Evolutionary conservation across 2,329 filamentous ascomycete genomes (phyloP).

Genomic region (Esteya vermicola): DNA sequence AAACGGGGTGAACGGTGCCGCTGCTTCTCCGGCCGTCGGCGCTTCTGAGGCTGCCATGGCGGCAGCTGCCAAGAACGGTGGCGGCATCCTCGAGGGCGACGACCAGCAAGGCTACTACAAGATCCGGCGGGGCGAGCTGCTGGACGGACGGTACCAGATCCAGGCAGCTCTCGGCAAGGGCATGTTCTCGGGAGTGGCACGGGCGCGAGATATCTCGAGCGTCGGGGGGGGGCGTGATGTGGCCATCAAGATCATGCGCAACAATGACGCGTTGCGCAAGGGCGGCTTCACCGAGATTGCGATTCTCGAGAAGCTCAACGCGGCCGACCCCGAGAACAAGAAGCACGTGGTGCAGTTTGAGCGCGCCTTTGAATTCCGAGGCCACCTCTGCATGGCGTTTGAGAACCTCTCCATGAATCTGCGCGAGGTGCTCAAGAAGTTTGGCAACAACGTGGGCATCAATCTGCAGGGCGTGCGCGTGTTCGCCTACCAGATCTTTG

Average conservation of each 20-base stretch:
- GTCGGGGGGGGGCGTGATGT: slow-evolving; percentile 52
- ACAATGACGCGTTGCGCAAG: slow-evolving; percentile 85
- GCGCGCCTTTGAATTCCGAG: slow-evolving; percentile 82
- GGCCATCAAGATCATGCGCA: slow-evolving; percentile 94
- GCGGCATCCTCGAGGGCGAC: slow-evolving; percentile 79
- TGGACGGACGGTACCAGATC: slow-evolving; percentile 81
- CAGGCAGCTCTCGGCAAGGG: slow-evolving; percentile 79
- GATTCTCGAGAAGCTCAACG: slow-evolving; percentile 76
- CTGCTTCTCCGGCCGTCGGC: too few species aligned
- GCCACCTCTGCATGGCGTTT: slow-evolving; percentile 91
- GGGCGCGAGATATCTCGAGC: slow-evolving; percentile 63
- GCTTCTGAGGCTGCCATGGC: too few species aligned
- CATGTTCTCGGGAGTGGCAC: slow-evolving; percentile 93
- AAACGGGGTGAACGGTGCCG: slow-evolving; percentile 14
- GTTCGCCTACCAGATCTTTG: slow-evolving; percentile 90
- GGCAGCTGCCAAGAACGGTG: slow-evolving; percentile 32
- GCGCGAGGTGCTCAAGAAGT: slow-evolving; percentile 88
- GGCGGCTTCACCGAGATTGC: slow-evolving; percentile 90
- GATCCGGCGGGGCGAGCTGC: slow-evolving; percentile 77
- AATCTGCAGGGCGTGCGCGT: slow-evolving; percentile 74
- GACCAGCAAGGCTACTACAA: slow-evolving; percentile 96
- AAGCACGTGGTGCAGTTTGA: slow-evolving; percentile 86
- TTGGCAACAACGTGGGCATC: slow-evolving; percentile 86
- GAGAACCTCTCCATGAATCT: slow-evolving; percentile 90
- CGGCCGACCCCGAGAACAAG: slow-evolving; percentile 73